A percentile compares a stretch with the other conserved stretches of the same genome.
These are phyloP conservation scores for Cystofilobasidium macerans DNA, from an alignment of 768 basidiomycete species.

Conservation along the genomic window DNA sequence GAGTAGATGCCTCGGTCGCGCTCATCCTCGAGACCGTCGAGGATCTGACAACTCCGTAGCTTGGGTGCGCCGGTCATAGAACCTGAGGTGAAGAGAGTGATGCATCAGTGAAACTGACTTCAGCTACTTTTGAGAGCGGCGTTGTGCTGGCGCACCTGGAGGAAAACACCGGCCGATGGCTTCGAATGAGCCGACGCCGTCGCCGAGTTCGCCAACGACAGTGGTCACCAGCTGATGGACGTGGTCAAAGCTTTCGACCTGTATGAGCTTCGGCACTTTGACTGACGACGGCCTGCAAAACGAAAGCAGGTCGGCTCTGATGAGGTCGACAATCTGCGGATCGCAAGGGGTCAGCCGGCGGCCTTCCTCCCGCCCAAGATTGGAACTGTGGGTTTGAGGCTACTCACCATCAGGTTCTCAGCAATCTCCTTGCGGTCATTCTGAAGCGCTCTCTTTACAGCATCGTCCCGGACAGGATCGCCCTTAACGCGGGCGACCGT, in stretches of 20 bases:
- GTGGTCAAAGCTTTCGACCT: slow-evolving; percentile 80
- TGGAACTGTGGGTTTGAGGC: background rate
- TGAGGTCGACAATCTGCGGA: slow-evolving; percentile 71
- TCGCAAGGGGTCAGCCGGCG: background rate
- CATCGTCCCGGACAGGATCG: slow-evolving; percentile 45
- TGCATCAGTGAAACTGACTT: no score
- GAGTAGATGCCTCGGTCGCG: slow-evolving; percentile 68
- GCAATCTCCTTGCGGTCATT: slow-evolving; percentile 69
- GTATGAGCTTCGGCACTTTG: slow-evolving; percentile 69
- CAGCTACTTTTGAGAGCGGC: no score
- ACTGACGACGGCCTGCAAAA: slow-evolving; percentile 67
- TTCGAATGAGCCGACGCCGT: slow-evolving; percentile 56
- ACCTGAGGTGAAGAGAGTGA: slow-evolving; percentile 43
- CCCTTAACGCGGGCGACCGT: slow-evolving; percentile 51
- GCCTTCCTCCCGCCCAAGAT: background rate
- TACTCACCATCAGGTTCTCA: slow-evolving; percentile 72
- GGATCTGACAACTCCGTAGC: slow-evolving; percentile 80
- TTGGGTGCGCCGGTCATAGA: slow-evolving; percentile 98
- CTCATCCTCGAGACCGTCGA: slow-evolving; percentile 62
- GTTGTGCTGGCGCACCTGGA: slow-evolving; percentile 52
- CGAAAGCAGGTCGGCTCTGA: slow-evolving; percentile 78
- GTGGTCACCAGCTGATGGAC: slow-evolving; percentile 94
- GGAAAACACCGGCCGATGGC: slow-evolving; percentile 68
- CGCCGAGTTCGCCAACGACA: slow-evolving; percentile 57
- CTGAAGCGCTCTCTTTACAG: slow-evolving; percentile 40